Evolutionary conservation across 768 basidiomycete species (phyloP).

Genomic region (Termitomyces sp.): DNA sequence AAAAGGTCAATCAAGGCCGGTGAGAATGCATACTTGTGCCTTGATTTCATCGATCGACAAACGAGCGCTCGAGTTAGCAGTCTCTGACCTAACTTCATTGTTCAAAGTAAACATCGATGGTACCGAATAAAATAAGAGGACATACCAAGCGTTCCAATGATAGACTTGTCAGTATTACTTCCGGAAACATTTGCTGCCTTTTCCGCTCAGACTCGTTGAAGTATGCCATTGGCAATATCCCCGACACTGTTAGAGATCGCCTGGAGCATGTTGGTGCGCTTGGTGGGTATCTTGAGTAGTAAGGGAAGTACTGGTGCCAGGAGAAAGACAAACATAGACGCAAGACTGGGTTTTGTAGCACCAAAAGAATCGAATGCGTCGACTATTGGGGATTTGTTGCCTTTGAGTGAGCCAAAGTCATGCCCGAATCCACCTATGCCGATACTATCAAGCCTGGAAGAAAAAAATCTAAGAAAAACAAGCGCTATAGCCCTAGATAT

Average conservation of each 20-base stretch:
- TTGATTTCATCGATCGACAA: slow-evolving; percentile 37
- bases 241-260: slow-evolving; percentile 19
- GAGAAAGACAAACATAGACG: slow-evolving; percentile 10
- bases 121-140: neutral
- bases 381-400: slow-evolving; percentile 26
- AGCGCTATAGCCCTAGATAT: neutral
- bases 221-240: slow-evolving; percentile 22
- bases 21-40: slow-evolving; percentile 22
- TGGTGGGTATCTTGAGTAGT: slow-evolving; percentile 20
- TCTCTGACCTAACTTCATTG: slow-evolving; percentile 29
- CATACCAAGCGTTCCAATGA: slow-evolving; percentile 20
- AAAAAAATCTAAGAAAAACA: neutral
- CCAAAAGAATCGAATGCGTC: slow-evolving; percentile 25
- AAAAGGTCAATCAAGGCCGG: neutral
- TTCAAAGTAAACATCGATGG: neutral
- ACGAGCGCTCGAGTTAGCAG: slow-evolving; percentile 14
- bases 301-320: slow-evolving; percentile 22
- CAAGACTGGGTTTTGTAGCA: slow-evolving; percentile 10
- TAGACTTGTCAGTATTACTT: slow-evolving; percentile 14
- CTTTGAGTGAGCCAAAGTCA: slow-evolving; percentile 39
- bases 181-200: slow-evolving; percentile 12
- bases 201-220: slow-evolving; percentile 21
- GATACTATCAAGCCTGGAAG: slow-evolving; percentile 37
- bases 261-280: slow-evolving; percentile 14
- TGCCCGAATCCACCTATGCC: slow-evolving; percentile 47